Conservation (phyloP, 768 basidiomycete species). For the Harrya chromipes region DNA sequence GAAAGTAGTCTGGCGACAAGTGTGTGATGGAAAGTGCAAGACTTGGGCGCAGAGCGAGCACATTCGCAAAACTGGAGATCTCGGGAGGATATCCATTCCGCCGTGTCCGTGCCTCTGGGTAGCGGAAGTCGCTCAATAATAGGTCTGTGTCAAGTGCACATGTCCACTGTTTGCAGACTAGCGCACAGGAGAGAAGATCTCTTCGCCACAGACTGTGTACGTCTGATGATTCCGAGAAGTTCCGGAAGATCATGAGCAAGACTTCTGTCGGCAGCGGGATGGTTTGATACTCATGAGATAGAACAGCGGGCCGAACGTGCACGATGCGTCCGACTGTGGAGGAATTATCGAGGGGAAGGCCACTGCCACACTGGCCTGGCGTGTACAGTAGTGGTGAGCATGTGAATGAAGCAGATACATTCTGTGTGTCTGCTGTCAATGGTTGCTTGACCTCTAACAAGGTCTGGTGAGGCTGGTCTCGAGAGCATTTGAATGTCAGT, state of each 20-base stretch:
- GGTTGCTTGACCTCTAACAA: not conserved
- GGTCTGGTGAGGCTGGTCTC: no score
- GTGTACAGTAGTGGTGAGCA: not conserved
- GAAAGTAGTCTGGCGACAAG: not conserved
- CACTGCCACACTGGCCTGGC: no score
- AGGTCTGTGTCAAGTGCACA: not conserved
- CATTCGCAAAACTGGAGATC: not conserved
- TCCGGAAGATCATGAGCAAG: not conserved
- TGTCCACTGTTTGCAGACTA: slow-evolving; percentile 1
- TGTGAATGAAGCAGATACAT: not conserved
- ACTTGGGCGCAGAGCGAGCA: not conserved
- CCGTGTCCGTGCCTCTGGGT: not conserved
- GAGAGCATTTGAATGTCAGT: not conserved
- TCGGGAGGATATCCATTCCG: not conserved
- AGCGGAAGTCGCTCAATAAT: not conserved
- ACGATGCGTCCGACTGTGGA: not conserved
- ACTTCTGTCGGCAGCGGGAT: not conserved
- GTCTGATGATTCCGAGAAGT: not conserved
- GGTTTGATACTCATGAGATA: not conserved
- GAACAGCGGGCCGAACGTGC: not conserved
- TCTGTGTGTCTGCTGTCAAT: not conserved
- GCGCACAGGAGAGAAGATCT: not conserved
- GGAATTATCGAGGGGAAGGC: not conserved
- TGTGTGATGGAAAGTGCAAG: not conserved
- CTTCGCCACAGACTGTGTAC: not conserved